Evolutionary conservation across 352 stramenopile genomes (phyloP), one percentile per base, ranked within the genome.

Genomic region (Thalassiosira mediterranea): DNA sequence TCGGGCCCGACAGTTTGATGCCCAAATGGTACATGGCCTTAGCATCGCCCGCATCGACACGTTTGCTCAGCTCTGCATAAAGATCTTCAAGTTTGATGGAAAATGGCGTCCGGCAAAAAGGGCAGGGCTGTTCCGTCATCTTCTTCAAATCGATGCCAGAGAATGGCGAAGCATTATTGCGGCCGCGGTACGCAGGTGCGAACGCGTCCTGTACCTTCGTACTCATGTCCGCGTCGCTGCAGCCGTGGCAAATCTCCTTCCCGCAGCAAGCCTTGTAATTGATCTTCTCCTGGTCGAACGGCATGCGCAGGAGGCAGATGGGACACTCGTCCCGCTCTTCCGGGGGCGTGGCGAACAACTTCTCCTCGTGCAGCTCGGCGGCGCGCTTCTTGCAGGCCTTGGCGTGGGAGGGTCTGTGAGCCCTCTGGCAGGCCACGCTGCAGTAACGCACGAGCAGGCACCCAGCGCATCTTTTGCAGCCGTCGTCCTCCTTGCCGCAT

Each of bases 401-500:
- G 21, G 63, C 63, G 59, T 70, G 60, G 4, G 11, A 7, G 7
- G 21, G 10, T 10, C 46, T 21, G 19, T 70, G 60, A 25, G 46
- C 15, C 23, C 28, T 64, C 34, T 70, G 60, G 25, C 60, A 70
- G 29, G 19, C 60, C 31, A 44, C 31, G 23, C 31, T 15, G 34
- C 60, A 70, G 29, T 70, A 70, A 28, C 66, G 66, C 42, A 49
- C 60, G 4, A 28, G 8, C 13, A 40, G 3, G 60, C 60, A 70
- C 21, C 4, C n/a, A 11, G 4, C 49, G 51, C 60, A 70, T 4
- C 2, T 64, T 25, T 70, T 70, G 25, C 46, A 25, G n/a, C 23
- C 59, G 46, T n/a, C 17, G 46, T 8, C 46, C 8, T 25, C 46
- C 46, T 54, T 54, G 46, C 46, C 46, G 46, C 46, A 54, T 8